Conservation (phyloP, 2,329 filamentous ascomycete genomes). For the Aspergillus glaucus region DNA sequence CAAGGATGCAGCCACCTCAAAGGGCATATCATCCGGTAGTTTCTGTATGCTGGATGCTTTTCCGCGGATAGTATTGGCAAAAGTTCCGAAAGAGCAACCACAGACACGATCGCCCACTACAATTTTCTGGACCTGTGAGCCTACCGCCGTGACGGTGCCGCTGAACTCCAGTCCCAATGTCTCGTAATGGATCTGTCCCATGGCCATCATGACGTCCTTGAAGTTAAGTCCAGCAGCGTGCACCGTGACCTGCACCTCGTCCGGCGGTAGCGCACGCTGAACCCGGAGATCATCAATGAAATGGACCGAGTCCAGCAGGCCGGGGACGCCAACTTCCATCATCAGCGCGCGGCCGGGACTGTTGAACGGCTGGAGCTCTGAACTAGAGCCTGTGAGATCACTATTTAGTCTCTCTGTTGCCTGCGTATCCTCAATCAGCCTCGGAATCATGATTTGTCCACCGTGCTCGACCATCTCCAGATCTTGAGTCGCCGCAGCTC, state of each 20-base stretch:
- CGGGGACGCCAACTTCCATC: not conserved
- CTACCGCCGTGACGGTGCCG: conserved; percentile 31
- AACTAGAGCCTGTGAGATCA: no score
- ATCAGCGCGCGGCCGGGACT: not conserved
- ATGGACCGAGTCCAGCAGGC: not conserved
- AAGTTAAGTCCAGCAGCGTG: conserved; percentile 10
- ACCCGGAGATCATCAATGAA: not conserved
- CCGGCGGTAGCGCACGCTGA: not conserved
- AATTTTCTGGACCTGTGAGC: conserved; percentile 26
- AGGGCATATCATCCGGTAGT: not conserved
- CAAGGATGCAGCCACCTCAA: not conserved
- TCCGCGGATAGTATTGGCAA: not conserved
- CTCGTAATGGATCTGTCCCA: conserved; percentile 21
- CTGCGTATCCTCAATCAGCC: not conserved
- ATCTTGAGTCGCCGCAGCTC: not conserved
- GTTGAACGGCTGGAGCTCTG: not conserved
- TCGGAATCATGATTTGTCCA: not conserved
- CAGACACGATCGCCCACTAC: conserved; percentile 36
- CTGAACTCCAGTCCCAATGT: conserved; percentile 37
- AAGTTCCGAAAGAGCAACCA: not conserved
- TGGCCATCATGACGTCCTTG: conserved; percentile 10
- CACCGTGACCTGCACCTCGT: conserved; percentile 19
- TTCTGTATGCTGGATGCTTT: not conserved
- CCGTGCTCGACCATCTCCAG: not conserved
- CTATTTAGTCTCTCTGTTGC: not conserved